Base-by-base conservation (phyloP, 345 rosid genomes). In the Eucalyptus shirleyi region DNA sequence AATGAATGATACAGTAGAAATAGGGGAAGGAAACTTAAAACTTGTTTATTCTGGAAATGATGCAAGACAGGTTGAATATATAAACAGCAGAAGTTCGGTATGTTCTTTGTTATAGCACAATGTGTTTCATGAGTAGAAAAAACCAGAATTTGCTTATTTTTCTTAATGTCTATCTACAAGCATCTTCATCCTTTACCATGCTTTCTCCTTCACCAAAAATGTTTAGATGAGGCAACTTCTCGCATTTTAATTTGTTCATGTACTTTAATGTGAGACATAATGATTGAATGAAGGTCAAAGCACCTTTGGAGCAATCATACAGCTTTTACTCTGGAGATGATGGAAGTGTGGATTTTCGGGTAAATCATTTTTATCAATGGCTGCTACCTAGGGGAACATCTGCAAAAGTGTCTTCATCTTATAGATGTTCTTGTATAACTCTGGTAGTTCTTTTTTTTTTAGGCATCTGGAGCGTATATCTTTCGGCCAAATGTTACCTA, bases 391-490 rank as follows among this genome's bases (percentile, higher is more conserved):
- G 6, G 24, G 81, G 81, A 69, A 34, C 81, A 18, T 69, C 81
- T 18, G 81, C 81, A 69, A 17, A 37, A 69, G 14, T 34, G 12
- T 18, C 81, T 34, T 69, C 42, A 18, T 34, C 23, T 18, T 69
- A 69, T 3, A 69, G 81, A 69, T 32, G 40, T 34, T 69, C 42
- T 69, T 9, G 42, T 17, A 69, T 69, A 69, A 69, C 81, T 34
- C 86, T 56, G 45, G 45, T 87, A 88, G 87, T 55, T 34, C 72
- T 18, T 50, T 62, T 90, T 90, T 91, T 91, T 87, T 89, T 87
- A 97, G 99, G 95, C 94, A 92, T 94, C 94, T 9, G 99, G 99
- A 90, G 99, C 99, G 23, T 97, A 97, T 91, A 92, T 97, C 89
- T 97, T 97, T 93, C 99, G 99, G 59, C 99, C 99, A 72, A 97